Evolutionary conservation across 2,329 filamentous ascomycete species (phyloP).

Genomic region (Blastomyces emzantsi): DNA sequence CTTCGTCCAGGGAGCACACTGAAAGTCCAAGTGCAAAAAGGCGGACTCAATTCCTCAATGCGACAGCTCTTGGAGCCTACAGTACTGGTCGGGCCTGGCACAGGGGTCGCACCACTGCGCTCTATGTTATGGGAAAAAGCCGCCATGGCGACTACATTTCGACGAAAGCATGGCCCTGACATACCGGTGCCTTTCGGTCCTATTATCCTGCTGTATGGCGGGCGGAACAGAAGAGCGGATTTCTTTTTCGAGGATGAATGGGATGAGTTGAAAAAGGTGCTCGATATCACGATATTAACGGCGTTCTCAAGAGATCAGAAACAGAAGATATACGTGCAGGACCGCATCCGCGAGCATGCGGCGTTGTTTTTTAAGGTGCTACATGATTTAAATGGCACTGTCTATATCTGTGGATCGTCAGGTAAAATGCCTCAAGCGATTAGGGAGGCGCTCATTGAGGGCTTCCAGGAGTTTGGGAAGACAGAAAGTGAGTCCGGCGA

Average conservation of each 20-base stretch:
- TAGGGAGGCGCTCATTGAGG: constrained; percentile 55
- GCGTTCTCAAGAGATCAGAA: constrained; percentile 64
- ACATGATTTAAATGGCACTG: constrained; percentile 41
- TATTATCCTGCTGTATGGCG: constrained; percentile 70
- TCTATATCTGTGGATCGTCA: constrained; percentile 47
- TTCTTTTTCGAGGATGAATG: constrained; percentile 78
- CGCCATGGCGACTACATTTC: constrained; percentile 27
- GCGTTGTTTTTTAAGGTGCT: constrained; percentile 45
- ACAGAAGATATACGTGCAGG: constrained; percentile 60
- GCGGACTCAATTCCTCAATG: constrained; percentile 42
- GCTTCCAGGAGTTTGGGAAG: constrained; percentile 43
- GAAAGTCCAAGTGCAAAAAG: constrained; percentile 49
- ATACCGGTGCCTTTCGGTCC: constrained; percentile 30
- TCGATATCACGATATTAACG: constrained; percentile 47
- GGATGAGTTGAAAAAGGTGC: constrained; percentile 38
- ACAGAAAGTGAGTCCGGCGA: constrained; percentile 24
- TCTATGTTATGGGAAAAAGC: constrained; percentile 69
- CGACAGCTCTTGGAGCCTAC: constrained; percentile 49
- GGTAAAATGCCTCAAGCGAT: constrained; percentile 65
- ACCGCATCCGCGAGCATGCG: constrained; percentile 47
- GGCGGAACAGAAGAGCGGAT: constrained; percentile 63
- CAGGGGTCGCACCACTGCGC: constrained; percentile 76
- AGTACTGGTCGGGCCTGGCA: constrained; percentile 74
- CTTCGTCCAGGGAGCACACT: constrained; percentile 53
- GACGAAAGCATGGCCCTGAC: constrained; percentile 22